phyloP scores from a whole-genome alignment of 345 rosid genomes.

The Passiflora organensis region DNA sequence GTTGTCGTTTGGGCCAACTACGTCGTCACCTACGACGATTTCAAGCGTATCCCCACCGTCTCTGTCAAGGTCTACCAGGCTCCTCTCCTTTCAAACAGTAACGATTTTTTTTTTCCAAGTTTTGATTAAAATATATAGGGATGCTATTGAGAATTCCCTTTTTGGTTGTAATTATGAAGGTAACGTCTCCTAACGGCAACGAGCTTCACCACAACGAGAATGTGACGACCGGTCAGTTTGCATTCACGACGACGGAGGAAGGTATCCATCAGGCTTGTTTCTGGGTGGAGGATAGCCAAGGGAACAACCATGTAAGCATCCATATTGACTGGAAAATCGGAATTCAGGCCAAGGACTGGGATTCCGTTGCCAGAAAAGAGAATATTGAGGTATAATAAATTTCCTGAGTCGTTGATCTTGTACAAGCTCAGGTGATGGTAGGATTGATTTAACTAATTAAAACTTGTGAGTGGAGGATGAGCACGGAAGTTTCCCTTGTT shows the following conservation, averaged over 20 bases:
- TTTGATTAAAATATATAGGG: no score
- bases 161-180: slow-evolving; percentile 32
- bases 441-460: no score
- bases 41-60: slow-evolving; percentile 42
- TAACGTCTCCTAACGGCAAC: slow-evolving; percentile 72
- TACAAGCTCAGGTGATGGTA: no score
- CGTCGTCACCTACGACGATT: slow-evolving; percentile 58
- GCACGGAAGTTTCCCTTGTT: no score
- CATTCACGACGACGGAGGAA: slow-evolving; percentile 74
- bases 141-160: no score
- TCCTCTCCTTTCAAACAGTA: no score
- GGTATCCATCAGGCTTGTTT: slow-evolving; percentile 79
- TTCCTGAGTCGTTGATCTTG: no score
- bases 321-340: slow-evolving; percentile 86
- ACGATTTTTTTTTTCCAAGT: no score
- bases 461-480: no score
- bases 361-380: slow-evolving; percentile 76
- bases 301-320: slow-evolving; percentile 44
- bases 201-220: slow-evolving; percentile 54
- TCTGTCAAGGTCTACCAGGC: slow-evolving; percentile 86
- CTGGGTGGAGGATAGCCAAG: slow-evolving; percentile 39
- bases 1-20: slow-evolving; percentile 81
- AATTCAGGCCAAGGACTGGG: slow-evolving; percentile 89
- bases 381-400: slow-evolving; percentile 66
- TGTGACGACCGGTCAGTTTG: slow-evolving; percentile 83